Evolutionary conservation across 2,329 filamentous ascomycete genomes (phyloP), one percentile per base, ranked within the genome.

Genomic region (Coniosporium tulheliwenetii): DNA sequence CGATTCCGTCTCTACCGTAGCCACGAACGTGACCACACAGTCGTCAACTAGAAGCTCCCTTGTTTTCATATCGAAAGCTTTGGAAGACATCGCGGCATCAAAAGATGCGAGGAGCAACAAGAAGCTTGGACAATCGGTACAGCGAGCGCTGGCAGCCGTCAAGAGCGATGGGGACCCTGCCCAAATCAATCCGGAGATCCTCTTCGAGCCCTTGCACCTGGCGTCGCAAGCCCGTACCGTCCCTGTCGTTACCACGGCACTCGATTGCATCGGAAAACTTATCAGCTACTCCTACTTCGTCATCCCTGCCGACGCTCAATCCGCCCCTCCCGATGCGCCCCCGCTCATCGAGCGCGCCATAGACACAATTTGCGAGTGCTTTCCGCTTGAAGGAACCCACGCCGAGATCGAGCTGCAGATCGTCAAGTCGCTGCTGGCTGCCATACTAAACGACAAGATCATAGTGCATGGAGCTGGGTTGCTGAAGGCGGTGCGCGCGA

Each of bases 211-310:
- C 10, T 65, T 98, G 30, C 84, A 93, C 56, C 73, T 96, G 35
- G 91, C 93, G 38, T 89, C 87, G 31, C 85, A 86, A 57, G 81
- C 85, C 8, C 75, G 79, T 52, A 95, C 85, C 53, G 80, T 89
- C 40, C 77, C 85, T 43, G 71, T 98, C 37, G 84, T 86, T 44
- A 93, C 86, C 15, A 84, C 83, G 32, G 87, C 91, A 5, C 76
- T 98, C 54, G 91, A 98, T 63, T 96, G 89, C 63, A 95, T 98
- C 53, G 91, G 93, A 53, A 98, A 98, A 67, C 78, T 98, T 47
- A 96, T 96, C 58, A 95, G 89, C 53, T 98, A 94, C 61, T 94
- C 91, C 13, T 96, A 96, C 69, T 96, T 98, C 61, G 89, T 89
- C 38, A 75, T 85, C 39, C 74, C 79, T 31, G 54, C 61, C 32